A percentile compares a stretch with the other conserved stretches of the same genome.
These are phyloP conservation scores for Aspergillus egyptiacus DNA, from an alignment of 495 filamentous ascomycete species.

Conservation along the genomic window DNA sequence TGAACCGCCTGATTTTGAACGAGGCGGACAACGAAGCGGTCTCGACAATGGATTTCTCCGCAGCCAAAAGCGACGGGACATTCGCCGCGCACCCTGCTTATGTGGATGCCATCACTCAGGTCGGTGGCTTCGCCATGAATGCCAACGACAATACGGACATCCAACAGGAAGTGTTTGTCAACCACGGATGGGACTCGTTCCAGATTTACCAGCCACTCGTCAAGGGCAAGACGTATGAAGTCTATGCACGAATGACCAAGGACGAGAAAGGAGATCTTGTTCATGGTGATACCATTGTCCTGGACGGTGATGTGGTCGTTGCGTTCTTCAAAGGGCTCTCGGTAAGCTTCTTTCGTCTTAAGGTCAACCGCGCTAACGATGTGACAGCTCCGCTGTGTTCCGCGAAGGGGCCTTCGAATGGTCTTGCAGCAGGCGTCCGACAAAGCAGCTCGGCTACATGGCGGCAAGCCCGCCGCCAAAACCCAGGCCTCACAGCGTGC, in stretches of 20 bases:
- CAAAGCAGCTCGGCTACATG: not conserved
- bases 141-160: constrained; percentile 62
- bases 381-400: constrained; percentile 55
- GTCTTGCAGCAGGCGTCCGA: not conserved
- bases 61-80: not conserved
- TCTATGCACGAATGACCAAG: constrained; percentile 58
- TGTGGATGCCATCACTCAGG: constrained; percentile 18
- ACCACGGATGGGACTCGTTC: constrained; percentile 67
- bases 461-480: constrained; percentile 14
- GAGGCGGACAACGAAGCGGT: not conserved
- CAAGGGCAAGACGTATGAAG: constrained; percentile 57
- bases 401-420: constrained; percentile 30
- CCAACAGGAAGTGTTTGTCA: constrained; percentile 65
- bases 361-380: not conserved
- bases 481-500: constrained; percentile 12
- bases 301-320: constrained; percentile 50
- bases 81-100: not conserved
- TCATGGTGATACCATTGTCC: constrained; percentile 46
- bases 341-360: constrained; percentile 30
- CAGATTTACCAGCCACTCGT: constrained; percentile 56
- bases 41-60: not conserved
- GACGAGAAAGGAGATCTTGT: constrained; percentile 33
- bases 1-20: not conserved
- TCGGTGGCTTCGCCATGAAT: constrained; percentile 76
- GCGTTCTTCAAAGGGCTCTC: constrained; percentile 59